Conservation (phyloP, 805 yeast species). For the Metschnikowia dekortorum region DNA sequence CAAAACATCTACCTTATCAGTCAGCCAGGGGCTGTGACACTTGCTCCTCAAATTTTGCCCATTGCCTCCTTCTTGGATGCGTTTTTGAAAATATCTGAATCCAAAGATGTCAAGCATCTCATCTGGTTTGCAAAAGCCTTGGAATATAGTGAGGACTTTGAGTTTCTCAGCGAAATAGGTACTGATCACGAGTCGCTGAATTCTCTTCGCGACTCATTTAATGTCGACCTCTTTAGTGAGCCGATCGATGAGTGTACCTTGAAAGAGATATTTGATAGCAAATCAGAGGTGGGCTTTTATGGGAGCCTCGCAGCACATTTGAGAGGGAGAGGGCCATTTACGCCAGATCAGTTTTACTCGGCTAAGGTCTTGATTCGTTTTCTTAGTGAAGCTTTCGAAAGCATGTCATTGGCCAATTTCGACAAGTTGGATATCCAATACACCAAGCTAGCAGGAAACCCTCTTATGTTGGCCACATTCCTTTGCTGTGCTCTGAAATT, state of each 20-base stretch:
- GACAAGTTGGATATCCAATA: slow-evolving; percentile 28
- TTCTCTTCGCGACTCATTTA: not conserved
- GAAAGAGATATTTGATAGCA: slow-evolving; percentile 5
- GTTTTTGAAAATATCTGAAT: not conserved
- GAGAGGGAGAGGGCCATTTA: slow-evolving; percentile 12
- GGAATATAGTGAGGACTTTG: slow-evolving; percentile 1
- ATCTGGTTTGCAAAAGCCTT: not conserved
- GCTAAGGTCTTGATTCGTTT: slow-evolving; percentile 25
- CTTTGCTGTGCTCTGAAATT: slow-evolving; percentile 34
- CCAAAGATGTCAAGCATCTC: not conserved
- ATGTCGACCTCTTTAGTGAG: not conserved
- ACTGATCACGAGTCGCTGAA: not conserved
- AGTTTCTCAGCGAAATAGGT: slow-evolving; percentile 1
- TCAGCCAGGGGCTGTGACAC: not conserved
- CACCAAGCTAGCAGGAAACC: slow-evolving; percentile 27
- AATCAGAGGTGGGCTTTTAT: not conserved
- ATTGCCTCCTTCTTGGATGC: slow-evolving; percentile 15
- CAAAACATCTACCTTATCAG: slow-evolving; percentile 33
- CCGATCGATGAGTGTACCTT: not conserved
- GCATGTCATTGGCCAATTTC: slow-evolving; percentile 18
- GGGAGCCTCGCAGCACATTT: not conserved
- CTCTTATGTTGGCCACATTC: slow-evolving; percentile 27
- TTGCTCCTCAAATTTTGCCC: slow-evolving; percentile 9
- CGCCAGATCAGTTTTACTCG: slow-evolving; percentile 11
- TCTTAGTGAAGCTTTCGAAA: slow-evolving; percentile 27